phyloP scores from a whole-genome alignment of 108 stramenopile genomes.

The Stephanodiscus triporus region DNA sequence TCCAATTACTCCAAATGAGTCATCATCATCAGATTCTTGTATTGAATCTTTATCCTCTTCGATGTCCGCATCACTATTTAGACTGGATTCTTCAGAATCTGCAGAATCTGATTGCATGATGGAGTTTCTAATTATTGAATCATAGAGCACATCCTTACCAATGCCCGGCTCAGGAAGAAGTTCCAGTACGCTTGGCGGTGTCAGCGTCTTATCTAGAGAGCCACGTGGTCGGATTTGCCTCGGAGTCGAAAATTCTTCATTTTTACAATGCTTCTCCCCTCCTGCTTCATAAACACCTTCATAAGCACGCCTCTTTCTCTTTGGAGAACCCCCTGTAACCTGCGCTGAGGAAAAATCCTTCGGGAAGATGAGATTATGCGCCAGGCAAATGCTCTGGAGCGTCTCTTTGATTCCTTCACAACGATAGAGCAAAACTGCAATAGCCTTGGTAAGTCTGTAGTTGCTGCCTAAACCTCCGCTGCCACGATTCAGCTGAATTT shows the following conservation, averaged over 20 bases:
- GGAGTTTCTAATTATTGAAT: background rate
- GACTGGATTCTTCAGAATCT: conserved; percentile 2
- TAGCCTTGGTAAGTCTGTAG: conserved; percentile 32
- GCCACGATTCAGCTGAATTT: background rate
- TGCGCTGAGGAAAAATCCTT: background rate
- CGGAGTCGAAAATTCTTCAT: background rate
- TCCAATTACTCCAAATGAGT: conserved; percentile 15
- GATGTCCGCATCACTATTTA: background rate
- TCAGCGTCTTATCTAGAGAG: background rate
- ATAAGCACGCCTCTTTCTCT: background rate
- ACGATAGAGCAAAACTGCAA: conserved; percentile 22
- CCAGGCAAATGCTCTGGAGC: conserved; percentile 22
- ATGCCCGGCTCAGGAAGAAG: conserved; percentile 1
- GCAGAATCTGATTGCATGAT: background rate
- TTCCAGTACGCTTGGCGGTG: conserved; percentile 11
- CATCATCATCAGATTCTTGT: conserved; percentile 5
- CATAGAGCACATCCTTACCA: background rate
- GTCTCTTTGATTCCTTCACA: conserved; percentile 39
- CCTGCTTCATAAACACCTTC: background rate
- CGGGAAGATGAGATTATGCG: conserved; percentile 26
- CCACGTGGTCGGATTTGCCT: conserved; percentile 1
- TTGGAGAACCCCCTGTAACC: background rate
- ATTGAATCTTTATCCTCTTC: background rate
- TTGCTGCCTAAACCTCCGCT: conserved; percentile 6
- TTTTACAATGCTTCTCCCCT: background rate